These are phyloP conservation scores for Gentiana dahurica DNA, from an alignment of 257 asterid species.

Conservation along the genomic window DNA sequence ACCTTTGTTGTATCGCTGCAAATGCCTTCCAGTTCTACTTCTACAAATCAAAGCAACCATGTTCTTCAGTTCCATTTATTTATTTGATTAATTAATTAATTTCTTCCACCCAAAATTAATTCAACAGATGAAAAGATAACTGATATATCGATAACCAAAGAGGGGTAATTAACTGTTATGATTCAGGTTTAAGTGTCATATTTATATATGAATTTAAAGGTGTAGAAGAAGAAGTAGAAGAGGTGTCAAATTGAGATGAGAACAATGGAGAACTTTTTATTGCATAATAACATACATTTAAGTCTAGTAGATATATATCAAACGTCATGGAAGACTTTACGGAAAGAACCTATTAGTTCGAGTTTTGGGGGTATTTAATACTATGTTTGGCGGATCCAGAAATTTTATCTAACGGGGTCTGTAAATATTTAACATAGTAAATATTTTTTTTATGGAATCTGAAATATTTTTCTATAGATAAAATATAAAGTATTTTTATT, in stretches of 20 bases:
- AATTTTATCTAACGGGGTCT: too few relatives aligned
- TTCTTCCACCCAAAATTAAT: neutral
- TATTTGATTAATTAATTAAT: too few relatives aligned
- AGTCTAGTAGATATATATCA: neutral
- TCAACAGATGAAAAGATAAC: neutral
- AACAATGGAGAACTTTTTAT: constrained; percentile 2
- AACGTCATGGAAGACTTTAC: neutral
- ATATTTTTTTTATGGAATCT: too few relatives aligned
- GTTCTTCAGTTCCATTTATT: constrained; percentile 44
- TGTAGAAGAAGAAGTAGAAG: constrained; percentile 1
- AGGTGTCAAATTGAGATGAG: neutral
- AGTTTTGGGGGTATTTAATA: neutral
- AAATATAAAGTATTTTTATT: too few relatives aligned
- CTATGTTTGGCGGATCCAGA: too few relatives aligned
- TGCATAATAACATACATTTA: neutral
- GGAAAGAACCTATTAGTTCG: neutral
- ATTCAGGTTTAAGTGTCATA: too few relatives aligned
- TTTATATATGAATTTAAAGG: neutral
- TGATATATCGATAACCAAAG: too few relatives aligned
- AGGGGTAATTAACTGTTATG: too few relatives aligned
- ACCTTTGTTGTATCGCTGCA: constrained; percentile 73
- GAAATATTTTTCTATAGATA: too few relatives aligned
- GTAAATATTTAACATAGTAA: too few relatives aligned
- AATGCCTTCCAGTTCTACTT: constrained; percentile 72
- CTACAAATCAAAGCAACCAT: constrained; percentile 66